Evolutionary conservation across 2,329 filamentous ascomycete species (phyloP).

Genomic region (Claviceps sp.): DNA sequence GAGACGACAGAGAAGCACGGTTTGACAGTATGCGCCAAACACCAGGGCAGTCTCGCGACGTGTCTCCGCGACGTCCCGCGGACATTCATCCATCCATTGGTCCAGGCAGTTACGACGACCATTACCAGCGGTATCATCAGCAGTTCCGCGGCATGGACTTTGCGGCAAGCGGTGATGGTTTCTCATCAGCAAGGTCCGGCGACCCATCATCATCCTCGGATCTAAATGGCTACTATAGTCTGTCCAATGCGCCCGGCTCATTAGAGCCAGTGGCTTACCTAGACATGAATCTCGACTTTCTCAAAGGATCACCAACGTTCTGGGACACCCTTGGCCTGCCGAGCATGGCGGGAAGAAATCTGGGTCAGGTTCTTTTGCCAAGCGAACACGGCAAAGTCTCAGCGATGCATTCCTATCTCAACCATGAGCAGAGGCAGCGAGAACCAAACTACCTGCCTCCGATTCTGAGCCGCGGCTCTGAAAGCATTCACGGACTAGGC

Average conservation of each 20-base stretch:
- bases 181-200: constrained; percentile 30
- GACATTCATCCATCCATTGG: constrained; percentile 36
- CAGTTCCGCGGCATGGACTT: constrained; percentile 43
- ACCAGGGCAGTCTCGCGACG: constrained; percentile 28
- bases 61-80: constrained; percentile 33
- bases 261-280: constrained; percentile 42
- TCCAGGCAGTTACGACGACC: constrained; percentile 31
- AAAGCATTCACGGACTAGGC: constrained; percentile 40
- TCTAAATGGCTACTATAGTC: background rate
- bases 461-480: constrained; percentile 43
- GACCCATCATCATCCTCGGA: constrained; percentile 27
- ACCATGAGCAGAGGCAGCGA: constrained; percentile 42
- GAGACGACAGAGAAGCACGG: constrained; percentile 53
- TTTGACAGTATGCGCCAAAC: constrained; percentile 37
- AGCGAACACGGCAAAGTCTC: constrained; percentile 39
- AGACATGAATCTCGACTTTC: constrained; percentile 43
- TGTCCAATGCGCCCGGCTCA: constrained; percentile 20
- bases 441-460: constrained; percentile 52
- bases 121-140: constrained; percentile 27
- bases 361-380: constrained; percentile 39
- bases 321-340: constrained; percentile 38
- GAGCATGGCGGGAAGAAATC: constrained; percentile 32
- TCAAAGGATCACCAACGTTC: constrained; percentile 42
- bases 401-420: constrained; percentile 36
- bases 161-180: constrained; percentile 33